Percentiles rank a stretch among this genome's conserved stretches.
These are phyloP conservation scores for Adenanthera pavonina DNA, from an alignment of 306 rosid species.

Conservation along the genomic window DNA sequence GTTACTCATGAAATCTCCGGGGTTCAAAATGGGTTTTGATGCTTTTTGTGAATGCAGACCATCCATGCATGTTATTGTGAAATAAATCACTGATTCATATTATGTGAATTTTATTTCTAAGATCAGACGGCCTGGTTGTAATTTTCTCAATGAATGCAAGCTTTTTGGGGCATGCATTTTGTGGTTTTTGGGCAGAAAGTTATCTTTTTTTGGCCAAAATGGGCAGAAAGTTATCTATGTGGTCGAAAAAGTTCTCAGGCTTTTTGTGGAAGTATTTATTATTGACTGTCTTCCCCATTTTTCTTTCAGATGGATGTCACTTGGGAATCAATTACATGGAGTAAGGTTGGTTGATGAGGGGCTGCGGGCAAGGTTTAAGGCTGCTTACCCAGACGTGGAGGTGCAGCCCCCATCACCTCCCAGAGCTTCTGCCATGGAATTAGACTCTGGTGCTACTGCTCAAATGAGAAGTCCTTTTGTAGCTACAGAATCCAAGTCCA, in stretches of 20 bases:
- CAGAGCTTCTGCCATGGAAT: conserved; percentile 79
- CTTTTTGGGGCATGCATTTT: not conserved
- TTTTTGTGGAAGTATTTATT: not conserved
- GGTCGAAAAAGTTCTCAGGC: not conserved
- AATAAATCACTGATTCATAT: conserved; percentile 16
- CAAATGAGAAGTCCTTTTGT: conserved; percentile 67
- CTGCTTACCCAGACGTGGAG: conserved; percentile 96
- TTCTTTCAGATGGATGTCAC: conserved; percentile 91
- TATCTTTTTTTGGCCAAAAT: too few relatives aligned
- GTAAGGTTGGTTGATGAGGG: conserved; percentile 95
- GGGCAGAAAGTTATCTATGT: not conserved
- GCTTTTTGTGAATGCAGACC: not conserved
- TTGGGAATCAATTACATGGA: conserved; percentile 92
- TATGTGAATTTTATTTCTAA: not conserved
- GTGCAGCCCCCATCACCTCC: conserved; percentile 95
- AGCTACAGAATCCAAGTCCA: conserved; percentile 54
- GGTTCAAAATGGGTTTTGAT: conserved; percentile 16
- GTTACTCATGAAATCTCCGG: not conserved
- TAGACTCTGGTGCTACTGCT: conserved; percentile 59
- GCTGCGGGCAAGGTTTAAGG: conserved; percentile 93
- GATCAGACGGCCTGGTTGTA: not conserved
- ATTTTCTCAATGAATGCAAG: not conserved
- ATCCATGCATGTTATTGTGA: conserved; percentile 14
- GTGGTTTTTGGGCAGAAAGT: conserved; percentile 14
- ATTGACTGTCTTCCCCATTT: not conserved